Evolutionary conservation across 345 rosid genomes (phyloP).

Genomic region (Gossypium bickii): DNA sequence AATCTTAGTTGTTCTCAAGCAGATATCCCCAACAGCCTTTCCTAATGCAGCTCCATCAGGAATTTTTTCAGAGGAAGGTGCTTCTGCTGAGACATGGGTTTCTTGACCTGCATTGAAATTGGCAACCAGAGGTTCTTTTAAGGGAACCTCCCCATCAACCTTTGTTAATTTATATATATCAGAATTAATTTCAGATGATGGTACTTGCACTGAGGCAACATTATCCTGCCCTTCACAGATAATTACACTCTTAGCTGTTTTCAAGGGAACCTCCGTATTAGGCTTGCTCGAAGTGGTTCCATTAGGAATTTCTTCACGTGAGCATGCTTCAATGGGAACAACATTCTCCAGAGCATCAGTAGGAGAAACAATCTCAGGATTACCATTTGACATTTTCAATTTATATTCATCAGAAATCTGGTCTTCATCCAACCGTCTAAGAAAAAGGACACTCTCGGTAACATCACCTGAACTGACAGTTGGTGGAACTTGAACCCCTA

Average conservation of each 20-base stretch:
- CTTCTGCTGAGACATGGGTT: background rate
- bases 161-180: background rate
- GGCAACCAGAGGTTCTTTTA: background rate
- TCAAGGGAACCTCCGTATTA: background rate
- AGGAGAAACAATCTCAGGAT: conserved; percentile 1
- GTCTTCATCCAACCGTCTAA: background rate
- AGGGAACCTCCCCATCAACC: background rate
- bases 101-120: background rate
- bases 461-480: too few relatives aligned
- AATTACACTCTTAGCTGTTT: background rate
- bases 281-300: background rate
- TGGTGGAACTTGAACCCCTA: too few relatives aligned
- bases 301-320: background rate
- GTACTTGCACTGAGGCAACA: background rate
- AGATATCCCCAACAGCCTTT: conserved; percentile 22
- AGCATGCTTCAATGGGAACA: background rate
- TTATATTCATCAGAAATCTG: conserved; percentile 11
- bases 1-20: conserved; percentile 4
- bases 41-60: background rate
- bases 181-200: background rate
- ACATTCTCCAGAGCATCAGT: background rate
- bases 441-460: too few relatives aligned
- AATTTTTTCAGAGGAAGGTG: background rate
- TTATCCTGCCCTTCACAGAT: background rate
- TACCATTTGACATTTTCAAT: background rate